phyloP scores from a whole-genome alignment of 495 filamentous ascomycete species.

The Trichoderma asperelloides region DNA sequence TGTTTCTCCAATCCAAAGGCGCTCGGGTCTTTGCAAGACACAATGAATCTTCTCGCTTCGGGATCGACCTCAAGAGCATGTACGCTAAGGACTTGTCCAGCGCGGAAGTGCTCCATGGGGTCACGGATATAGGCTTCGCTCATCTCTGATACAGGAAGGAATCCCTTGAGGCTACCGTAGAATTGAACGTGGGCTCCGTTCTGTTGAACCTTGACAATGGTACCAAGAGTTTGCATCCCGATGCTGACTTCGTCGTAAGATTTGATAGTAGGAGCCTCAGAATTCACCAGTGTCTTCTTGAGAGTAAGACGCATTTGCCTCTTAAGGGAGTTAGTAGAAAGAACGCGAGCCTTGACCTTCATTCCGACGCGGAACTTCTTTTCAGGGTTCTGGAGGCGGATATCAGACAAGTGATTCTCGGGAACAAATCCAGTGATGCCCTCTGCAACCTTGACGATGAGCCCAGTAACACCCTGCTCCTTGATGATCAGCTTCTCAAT shows the following conservation, averaged over 20 bases:
- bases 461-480: slow-evolving; percentile 59
- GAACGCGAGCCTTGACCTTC: slow-evolving; percentile 70
- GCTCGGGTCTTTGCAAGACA: slow-evolving; percentile 87
- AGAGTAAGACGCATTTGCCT: slow-evolving; percentile 78
- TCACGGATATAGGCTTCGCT: slow-evolving; percentile 91
- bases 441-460: slow-evolving; percentile 76
- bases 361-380: slow-evolving; percentile 88
- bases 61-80: slow-evolving; percentile 71
- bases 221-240: slow-evolving; percentile 71
- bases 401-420: slow-evolving; percentile 80
- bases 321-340: slow-evolving; percentile 69
- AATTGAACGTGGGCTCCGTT: slow-evolving; percentile 89
- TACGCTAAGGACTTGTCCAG: slow-evolving; percentile 85
- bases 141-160: slow-evolving; percentile 91
- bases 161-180: slow-evolving; percentile 72
- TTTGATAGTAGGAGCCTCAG: slow-evolving; percentile 63
- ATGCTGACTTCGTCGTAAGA: slow-evolving; percentile 60
- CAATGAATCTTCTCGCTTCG: slow-evolving; percentile 59
- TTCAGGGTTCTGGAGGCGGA: slow-evolving; percentile 82
- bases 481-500: slow-evolving; percentile 77
- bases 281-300: slow-evolving; percentile 91
- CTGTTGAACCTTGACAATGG: slow-evolving; percentile 65
- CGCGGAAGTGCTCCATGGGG: slow-evolving; percentile 76
- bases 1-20: slow-evolving; percentile 67
- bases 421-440: slow-evolving; percentile 81